Base-by-base conservation (phyloP, 1,284 basidiomycete genomes). In the Quambalaria eucalypti region DNA sequence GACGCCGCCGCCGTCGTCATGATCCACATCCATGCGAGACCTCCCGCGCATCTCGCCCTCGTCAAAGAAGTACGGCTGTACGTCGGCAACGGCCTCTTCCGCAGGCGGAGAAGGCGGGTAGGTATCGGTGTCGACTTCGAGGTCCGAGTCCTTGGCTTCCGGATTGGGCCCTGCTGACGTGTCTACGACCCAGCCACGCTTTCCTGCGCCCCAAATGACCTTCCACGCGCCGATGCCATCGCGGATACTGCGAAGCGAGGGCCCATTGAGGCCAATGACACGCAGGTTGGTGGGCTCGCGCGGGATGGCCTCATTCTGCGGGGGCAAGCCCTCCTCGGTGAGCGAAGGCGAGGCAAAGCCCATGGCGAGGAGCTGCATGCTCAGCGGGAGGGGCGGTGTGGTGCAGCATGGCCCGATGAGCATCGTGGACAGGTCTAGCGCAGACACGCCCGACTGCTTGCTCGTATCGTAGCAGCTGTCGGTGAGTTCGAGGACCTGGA, bases 131-230 rank as follows among this genome's bases (percentile, higher is more conserved):
- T 59, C n/a, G n/a, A n/a, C 56, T 40, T 60, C 61, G 26, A 61
- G 23, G 40, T 57, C 44, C 6, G 60, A 63, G 50, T 69, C 65
- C 30, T 59, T 60, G 33, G 65, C 68, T 14, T 74, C 63, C 1
- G 68, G 71, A 42, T 86, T 79, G 85, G 90, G 93, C 2, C 87
- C 88, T 50, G 85, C 85, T 14, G 87, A 87, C 0, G 84, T 82
- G 74, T 95, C 88, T 54, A 93, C 89, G 68, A 92, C 95, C 91
- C 93, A 98, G 1, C 90, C 92, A 40, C 93, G 79, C 0, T 90
- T 85, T 2, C 93, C 93, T 71, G 95, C 92, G 68, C 88, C 91
- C 64, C 84, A 81, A 36, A 97, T 81, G 56, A 89, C 87, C 56
- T 86, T 83, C 93, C 93, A 98, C 1, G 84, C 78, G 2, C 84